Percentiles rank a stretch among this genome's conserved stretches.
Conservation (phyloP, 2,329 filamentous ascomycete genomes). For the Xylaria sp. region DNA sequence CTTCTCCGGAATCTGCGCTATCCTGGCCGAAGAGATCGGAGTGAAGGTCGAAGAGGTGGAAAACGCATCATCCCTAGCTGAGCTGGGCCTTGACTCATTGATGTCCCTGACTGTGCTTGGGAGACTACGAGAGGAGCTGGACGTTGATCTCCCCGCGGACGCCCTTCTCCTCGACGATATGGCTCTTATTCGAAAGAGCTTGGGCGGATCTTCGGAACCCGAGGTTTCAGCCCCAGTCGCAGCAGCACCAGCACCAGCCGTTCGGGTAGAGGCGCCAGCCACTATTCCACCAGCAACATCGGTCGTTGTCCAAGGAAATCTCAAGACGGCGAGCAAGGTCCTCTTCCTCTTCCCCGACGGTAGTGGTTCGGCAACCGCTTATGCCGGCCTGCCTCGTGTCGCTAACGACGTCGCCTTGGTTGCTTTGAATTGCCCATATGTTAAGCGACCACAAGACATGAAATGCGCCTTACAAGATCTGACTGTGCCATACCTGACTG, state of each 20-base stretch:
- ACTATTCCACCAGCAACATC: conserved; percentile 20
- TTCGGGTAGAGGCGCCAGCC: neutral
- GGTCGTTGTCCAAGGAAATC: conserved; percentile 20
- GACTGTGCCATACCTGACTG: conserved; percentile 8
- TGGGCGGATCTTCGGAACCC: neutral
- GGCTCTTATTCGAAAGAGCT: neutral
- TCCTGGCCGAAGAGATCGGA: conserved; percentile 24
- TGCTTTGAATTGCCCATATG: conserved; percentile 27
- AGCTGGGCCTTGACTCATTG: conserved; percentile 17
- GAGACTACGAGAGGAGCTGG: conserved; percentile 19
- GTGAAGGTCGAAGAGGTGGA: conserved; percentile 9
- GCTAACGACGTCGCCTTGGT: conserved; percentile 5
- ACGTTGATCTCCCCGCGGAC: conserved; percentile 18
- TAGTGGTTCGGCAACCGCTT: conserved; percentile 25
- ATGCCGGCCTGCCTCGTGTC: conserved; percentile 14
- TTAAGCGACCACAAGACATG: conserved; percentile 18
- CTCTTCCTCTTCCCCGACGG: conserved; percentile 35
- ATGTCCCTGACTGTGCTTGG: conserved; percentile 17
- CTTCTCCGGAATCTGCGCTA: neutral
- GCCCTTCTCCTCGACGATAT: conserved; percentile 11
- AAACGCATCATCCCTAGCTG: neutral
- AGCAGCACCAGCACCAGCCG: neutral
- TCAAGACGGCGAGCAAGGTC: conserved; percentile 10
- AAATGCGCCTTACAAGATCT: conserved; percentile 13
- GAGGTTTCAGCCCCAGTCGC: neutral